phyloP scores from a whole-genome alignment of 2,329 filamentous ascomycete genomes.

The Harringtonia aguacate region DNA sequence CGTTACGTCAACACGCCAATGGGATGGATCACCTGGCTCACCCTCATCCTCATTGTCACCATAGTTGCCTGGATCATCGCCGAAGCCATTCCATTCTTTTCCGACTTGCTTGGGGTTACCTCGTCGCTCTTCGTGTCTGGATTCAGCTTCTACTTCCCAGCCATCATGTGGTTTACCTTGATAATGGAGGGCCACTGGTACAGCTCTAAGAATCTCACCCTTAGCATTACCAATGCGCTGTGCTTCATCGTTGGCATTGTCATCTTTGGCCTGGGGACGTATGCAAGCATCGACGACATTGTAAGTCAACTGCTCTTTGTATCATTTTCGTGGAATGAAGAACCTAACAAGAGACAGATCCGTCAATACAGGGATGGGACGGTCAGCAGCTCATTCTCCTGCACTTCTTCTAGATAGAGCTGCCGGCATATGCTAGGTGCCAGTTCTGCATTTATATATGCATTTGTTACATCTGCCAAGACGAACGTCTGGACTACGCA shows the following conservation, averaged over 20 bases:
- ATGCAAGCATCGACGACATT: conserved; percentile 8
- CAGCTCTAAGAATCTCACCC: conserved; percentile 13
- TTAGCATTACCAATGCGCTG: conserved; percentile 1
- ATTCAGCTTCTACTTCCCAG: conserved; percentile 26
- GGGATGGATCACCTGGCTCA: conserved; percentile 42
- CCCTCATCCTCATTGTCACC: conserved; percentile 47
- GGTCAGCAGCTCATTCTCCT: not conserved
- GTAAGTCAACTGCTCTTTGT: conserved; percentile 1
- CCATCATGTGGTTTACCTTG: conserved; percentile 22
- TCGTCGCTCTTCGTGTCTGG: conserved; percentile 40
- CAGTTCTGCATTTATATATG: too few species aligned
- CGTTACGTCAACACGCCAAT: conserved; percentile 36
- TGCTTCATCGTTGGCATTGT: conserved; percentile 6
- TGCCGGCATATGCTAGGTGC: not conserved
- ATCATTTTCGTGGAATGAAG: too few species aligned
- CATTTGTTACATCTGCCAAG: too few species aligned
- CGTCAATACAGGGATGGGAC: not conserved
- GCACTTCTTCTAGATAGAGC: not conserved
- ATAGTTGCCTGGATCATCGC: conserved; percentile 60
- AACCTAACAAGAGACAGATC: not conserved
- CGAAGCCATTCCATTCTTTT: conserved; percentile 64
- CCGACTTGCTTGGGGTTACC: conserved; percentile 48
- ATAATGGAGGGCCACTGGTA: conserved; percentile 20
- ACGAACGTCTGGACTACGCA: too few species aligned
- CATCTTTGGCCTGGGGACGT: conserved; percentile 5